Evolutionary conservation across 2,329 filamentous ascomycete genomes (phyloP), one percentile per base, ranked within the genome.

Genomic region (Cucurbitaria berberidis): DNA sequence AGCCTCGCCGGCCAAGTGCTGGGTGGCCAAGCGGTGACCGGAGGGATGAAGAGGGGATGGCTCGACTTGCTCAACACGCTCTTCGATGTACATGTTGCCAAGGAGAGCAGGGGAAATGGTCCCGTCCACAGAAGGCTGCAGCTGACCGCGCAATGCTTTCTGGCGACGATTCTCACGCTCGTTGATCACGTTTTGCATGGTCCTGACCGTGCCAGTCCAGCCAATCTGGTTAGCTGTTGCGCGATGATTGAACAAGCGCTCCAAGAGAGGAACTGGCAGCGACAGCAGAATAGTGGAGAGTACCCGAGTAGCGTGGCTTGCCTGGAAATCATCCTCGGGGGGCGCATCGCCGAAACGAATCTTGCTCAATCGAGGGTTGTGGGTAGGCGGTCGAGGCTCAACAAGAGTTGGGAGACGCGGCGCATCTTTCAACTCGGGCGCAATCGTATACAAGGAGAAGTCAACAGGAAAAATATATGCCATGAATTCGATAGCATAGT

Each of bases 301-400:
- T 0, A 82, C 73, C 0, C 79, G 78, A 21, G 81, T 80, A 26
- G 80, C 58, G 44, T 63, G 62, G 18, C 70, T 74, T 10, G 74
- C 64, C 34, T 74, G 70, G 26, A 68, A 63, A 10, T 79, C 75
- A 29, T 80, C 74, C 22, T 77, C 76, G 2, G 68, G 62, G 2
- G 84, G 77, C 18, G 88, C 76, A 59, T 90, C 87, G n/a, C 89
- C 89, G 64, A 91, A 91, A 55, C 86, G 84, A 46, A 91, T 90
- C 56, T 81, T 82, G 55, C 82, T 83, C 10, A 89, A 76, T 22
- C 86, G 82, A 34, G 81, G 80, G 45, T 84, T 78, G 45, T 78
- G 77, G 3, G 69, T 67, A 10, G 74, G 66, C 5, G 73, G 62
- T 21, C 72, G 70, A 51, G 71, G 64, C 18, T 76, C 67, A n/a